Percentiles rank a stretch among this genome's conserved stretches.
phyloP scores from a whole-genome alignment of 805 yeast genomes.

The Candida vartiovaarae region DNA sequence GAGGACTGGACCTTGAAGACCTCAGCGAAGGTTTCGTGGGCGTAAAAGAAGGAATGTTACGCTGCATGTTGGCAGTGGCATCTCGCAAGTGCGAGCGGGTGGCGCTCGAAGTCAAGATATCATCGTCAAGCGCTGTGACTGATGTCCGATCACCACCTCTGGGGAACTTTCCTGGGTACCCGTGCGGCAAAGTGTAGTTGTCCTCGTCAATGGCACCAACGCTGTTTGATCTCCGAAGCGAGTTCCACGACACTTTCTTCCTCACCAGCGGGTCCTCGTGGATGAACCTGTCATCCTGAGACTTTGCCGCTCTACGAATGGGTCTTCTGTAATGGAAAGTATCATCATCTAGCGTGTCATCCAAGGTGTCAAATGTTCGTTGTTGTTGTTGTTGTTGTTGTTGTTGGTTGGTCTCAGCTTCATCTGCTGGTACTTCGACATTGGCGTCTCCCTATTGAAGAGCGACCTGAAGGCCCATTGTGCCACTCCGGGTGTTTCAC shows the following conservation, averaged over 20 bases:
- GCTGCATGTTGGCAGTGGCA: slow-evolving; percentile 15
- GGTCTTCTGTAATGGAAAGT: slow-evolving; percentile 12
- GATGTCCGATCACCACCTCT: background rate
- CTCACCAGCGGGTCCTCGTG: background rate
- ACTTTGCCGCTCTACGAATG: background rate
- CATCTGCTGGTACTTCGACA: slow-evolving; percentile 19
- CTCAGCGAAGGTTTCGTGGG: background rate
- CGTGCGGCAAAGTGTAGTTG: slow-evolving; percentile 11
- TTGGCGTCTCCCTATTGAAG: slow-evolving; percentile 20
- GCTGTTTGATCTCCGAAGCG: slow-evolving; percentile 15
- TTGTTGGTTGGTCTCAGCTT: slow-evolving; percentile 1
- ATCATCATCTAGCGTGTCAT: slow-evolving; percentile 5
- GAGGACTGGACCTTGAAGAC: no score
- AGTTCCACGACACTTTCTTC: slow-evolving; percentile 2
- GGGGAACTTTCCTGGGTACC: slow-evolving; percentile 24
- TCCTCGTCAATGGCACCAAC: slow-evolving; percentile 3
- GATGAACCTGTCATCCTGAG: background rate
- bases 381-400: background rate
- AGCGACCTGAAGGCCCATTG: slow-evolving; percentile 22
- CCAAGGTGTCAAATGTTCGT: slow-evolving; percentile 1
- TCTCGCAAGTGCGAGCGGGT: slow-evolving; percentile 8
- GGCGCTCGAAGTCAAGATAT: slow-evolving; percentile 7
- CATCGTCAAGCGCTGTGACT: background rate
- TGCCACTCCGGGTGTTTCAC: slow-evolving; percentile 5
- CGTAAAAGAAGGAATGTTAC: slow-evolving; percentile 3